Conservation (phyloP, 768 basidiomycete genomes). For the Terana coerulea region DNA sequence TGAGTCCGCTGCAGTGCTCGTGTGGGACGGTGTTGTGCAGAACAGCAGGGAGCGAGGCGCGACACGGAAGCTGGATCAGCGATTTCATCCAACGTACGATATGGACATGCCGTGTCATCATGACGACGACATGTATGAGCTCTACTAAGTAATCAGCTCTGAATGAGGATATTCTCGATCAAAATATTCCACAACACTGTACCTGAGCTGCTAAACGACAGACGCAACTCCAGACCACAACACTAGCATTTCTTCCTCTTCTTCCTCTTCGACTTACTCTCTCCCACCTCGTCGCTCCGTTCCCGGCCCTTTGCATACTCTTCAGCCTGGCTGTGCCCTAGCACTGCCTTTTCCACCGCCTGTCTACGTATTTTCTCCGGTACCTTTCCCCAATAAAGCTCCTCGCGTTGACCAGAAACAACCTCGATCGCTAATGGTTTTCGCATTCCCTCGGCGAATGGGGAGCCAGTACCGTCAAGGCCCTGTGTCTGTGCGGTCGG, state of each 20-base stretch:
- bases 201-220: too few relatives aligned
- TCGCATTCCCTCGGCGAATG: conserved; percentile 10
- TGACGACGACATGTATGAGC: too few relatives aligned
- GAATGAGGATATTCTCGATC: too few relatives aligned
- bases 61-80: too few relatives aligned
- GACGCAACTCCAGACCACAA: neutral
- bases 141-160: too few relatives aligned
- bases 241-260: neutral
- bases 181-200: too few relatives aligned
- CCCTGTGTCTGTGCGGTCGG: conserved; percentile 43
- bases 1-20: too few relatives aligned
- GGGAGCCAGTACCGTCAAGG: conserved; percentile 50
- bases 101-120: too few relatives aligned
- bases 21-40: too few relatives aligned
- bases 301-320: neutral
- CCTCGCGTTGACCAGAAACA: conserved; percentile 60
- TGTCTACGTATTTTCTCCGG: conserved; percentile 65
- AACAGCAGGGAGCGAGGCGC: too few relatives aligned
- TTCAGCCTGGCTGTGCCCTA: neutral
- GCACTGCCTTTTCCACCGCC: conserved; percentile 51
- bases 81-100: too few relatives aligned
- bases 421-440: conserved; percentile 46
- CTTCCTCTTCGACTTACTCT: neutral
- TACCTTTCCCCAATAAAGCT: conserved; percentile 76
- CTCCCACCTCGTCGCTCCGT: too few relatives aligned